These are phyloP conservation scores for Cutaneotrichosporon mucoides DNA, from an alignment of 1,284 basidiomycete genomes.

Conservation along the genomic window DNA sequence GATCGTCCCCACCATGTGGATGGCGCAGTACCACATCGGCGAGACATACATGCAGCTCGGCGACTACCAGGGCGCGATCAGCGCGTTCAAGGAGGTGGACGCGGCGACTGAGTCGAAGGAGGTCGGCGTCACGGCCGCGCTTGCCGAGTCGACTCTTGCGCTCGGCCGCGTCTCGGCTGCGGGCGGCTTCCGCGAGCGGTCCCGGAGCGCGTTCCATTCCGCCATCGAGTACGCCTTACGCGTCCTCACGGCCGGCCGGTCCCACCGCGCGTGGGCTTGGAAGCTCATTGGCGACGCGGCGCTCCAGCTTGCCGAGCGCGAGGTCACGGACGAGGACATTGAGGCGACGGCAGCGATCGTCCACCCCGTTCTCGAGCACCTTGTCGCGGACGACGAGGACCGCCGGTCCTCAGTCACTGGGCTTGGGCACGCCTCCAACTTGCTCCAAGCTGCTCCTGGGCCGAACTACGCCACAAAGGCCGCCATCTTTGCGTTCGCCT, in stretches of 20 bases:
- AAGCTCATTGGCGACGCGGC: slow-evolving; percentile 79
- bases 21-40: slow-evolving; percentile 76
- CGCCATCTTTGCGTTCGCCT: slow-evolving; percentile 67
- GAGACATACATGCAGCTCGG: slow-evolving; percentile 80
- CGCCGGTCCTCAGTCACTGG: slow-evolving; percentile 34
- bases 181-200: slow-evolving; percentile 68
- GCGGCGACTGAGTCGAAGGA: slow-evolving; percentile 52
- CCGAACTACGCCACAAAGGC: slow-evolving; percentile 53
- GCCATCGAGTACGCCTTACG: slow-evolving; percentile 59
- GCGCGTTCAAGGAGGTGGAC: slow-evolving; percentile 62
- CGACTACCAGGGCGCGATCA: slow-evolving; percentile 68
- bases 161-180: slow-evolving; percentile 63
- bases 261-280: slow-evolving; percentile 73
- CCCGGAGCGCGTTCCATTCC: slow-evolving; percentile 65
- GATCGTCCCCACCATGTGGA: slow-evolving; percentile 71
- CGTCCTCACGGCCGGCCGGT: slow-evolving; percentile 56
- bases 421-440: slow-evolving; percentile 37
- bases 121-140: slow-evolving; percentile 66
- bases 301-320: slow-evolving; percentile 58
- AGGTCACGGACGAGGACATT: slow-evolving; percentile 38
- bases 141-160: slow-evolving; percentile 70
- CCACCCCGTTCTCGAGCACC: slow-evolving; percentile 34
- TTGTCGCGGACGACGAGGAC: slow-evolving; percentile 44
- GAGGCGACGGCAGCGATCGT: slow-evolving; percentile 30
- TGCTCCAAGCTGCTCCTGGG: slow-evolving; percentile 28